phyloP scores from a whole-genome alignment of 352 stramenopile genomes.

The Globisporangium okanoganense region DNA sequence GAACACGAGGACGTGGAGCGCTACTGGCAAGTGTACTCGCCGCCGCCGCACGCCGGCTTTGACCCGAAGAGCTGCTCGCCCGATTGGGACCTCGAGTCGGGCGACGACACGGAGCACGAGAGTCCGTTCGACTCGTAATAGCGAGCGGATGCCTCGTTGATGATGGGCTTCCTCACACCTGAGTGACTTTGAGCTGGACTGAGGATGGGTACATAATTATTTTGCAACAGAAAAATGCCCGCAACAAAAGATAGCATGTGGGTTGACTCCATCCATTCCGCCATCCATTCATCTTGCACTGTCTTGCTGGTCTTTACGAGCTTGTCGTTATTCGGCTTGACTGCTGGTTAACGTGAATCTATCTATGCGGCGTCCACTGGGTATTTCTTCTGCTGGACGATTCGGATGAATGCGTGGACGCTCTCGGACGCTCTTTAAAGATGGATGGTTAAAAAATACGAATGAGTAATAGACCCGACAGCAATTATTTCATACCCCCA shows the following conservation, averaged over 20 bases:
- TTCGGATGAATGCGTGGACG: slow-evolving; percentile 69
- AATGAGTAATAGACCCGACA: neutral
- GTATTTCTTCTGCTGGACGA: slow-evolving; percentile 79
- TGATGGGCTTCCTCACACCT: too few relatives aligned
- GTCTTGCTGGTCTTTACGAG: neutral
- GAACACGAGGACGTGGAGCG: slow-evolving; percentile 3
- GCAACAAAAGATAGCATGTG: neutral
- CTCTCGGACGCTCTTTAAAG: slow-evolving; percentile 57
- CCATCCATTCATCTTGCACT: neutral
- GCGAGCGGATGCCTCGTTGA: too few relatives aligned
- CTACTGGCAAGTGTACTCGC: slow-evolving; percentile 14
- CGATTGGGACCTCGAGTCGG: neutral
- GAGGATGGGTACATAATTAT: neutral
- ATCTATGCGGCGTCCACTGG: slow-evolving; percentile 13
- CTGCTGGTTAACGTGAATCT: neutral
- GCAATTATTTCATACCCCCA: too few relatives aligned
- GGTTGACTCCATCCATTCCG: neutral
- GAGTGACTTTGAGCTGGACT: neutral
- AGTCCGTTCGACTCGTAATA: slow-evolving; percentile 6
- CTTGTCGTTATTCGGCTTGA: neutral
- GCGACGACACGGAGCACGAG: slow-evolving; percentile 1
- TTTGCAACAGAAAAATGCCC: neutral
- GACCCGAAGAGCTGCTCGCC: slow-evolving; percentile 9
- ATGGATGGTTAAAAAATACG: neutral
- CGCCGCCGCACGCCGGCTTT: slow-evolving; percentile 7